phyloP scores from a whole-genome alignment of 306 rosid species.

The Fragaria iinumae region DNA sequence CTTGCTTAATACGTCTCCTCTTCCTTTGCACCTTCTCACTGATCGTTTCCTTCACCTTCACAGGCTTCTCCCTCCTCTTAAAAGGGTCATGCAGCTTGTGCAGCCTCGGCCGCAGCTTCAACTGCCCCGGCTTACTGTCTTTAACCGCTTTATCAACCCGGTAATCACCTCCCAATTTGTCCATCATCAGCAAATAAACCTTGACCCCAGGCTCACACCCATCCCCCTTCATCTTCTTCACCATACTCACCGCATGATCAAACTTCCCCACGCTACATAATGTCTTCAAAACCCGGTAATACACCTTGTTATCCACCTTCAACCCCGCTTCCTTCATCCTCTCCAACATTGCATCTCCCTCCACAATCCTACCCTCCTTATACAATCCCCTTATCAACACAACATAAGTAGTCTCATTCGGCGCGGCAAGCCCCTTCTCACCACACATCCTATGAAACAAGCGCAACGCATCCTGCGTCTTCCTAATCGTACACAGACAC shows the following conservation, averaged over 20 bases:
- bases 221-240: slow-evolving; percentile 71
- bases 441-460: slow-evolving; percentile 45
- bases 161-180: slow-evolving; percentile 57
- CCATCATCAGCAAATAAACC: slow-evolving; percentile 69
- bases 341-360: slow-evolving; percentile 89
- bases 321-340: slow-evolving; percentile 65
- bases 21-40: slow-evolving; percentile 91
- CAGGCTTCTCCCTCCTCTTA: slow-evolving; percentile 55
- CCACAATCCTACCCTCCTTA: slow-evolving; percentile 76
- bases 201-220: slow-evolving; percentile 65
- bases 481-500: slow-evolving; percentile 77
- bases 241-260: slow-evolving; percentile 68
- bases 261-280: slow-evolving; percentile 82
- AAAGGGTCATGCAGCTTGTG: slow-evolving; percentile 8
- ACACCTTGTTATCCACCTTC: slow-evolving; percentile 59
- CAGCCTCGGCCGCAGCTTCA: not conserved
- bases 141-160: slow-evolving; percentile 61
- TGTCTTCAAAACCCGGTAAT: slow-evolving; percentile 57
- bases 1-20: slow-evolving; percentile 81
- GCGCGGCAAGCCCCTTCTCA: slow-evolving; percentile 42
- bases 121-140: slow-evolving; percentile 32
- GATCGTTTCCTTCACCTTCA: slow-evolving; percentile 66
- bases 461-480: slow-evolving; percentile 53
- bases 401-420: slow-evolving; percentile 47
- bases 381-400: slow-evolving; percentile 62